Percentiles rank a stretch among this genome's conserved stretches.
These are phyloP conservation scores for Amaranthus palmeri DNA, from an alignment of 148 eudicot genomes.

Conservation along the genomic window DNA sequence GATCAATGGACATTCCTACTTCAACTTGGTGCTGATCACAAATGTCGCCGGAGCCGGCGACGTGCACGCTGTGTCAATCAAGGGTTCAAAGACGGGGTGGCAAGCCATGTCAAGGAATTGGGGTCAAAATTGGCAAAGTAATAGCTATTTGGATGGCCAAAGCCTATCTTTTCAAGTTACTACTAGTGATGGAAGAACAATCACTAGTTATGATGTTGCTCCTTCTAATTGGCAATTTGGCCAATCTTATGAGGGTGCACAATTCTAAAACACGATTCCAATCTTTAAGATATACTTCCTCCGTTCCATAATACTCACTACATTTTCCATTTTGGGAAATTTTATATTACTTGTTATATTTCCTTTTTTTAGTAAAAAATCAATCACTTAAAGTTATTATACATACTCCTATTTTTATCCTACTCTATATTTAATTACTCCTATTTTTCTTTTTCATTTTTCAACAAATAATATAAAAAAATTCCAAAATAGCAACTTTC, in stretches of 20 bases:
- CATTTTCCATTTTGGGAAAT: too few relatives aligned
- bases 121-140: slow-evolving; percentile 95
- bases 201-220: slow-evolving; percentile 55
- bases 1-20: slow-evolving; percentile 76
- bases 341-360: too few relatives aligned
- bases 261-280: slow-evolving; percentile 30
- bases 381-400: too few relatives aligned
- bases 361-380: too few relatives aligned
- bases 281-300: slow-evolving; percentile 25
- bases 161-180: slow-evolving; percentile 60
- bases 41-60: slow-evolving; percentile 86
- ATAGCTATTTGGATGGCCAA: slow-evolving; percentile 60
- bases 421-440: too few relatives aligned
- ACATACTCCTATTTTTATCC: too few relatives aligned
- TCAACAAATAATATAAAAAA: too few relatives aligned
- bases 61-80: slow-evolving; percentile 62
- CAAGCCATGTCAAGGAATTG: slow-evolving; percentile 76
- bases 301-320: too few relatives aligned
- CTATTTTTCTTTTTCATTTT: too few relatives aligned
- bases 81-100: slow-evolving; percentile 75
- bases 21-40: slow-evolving; percentile 64
- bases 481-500: too few relatives aligned
- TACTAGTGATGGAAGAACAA: slow-evolving; percentile 64
- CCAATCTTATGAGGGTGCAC: slow-evolving; percentile 56
- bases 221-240: slow-evolving; percentile 76